Percentiles rank a stretch among this genome's conserved stretches.
phyloP scores from a whole-genome alignment of 345 rosid species.

The Populus deltoides region DNA sequence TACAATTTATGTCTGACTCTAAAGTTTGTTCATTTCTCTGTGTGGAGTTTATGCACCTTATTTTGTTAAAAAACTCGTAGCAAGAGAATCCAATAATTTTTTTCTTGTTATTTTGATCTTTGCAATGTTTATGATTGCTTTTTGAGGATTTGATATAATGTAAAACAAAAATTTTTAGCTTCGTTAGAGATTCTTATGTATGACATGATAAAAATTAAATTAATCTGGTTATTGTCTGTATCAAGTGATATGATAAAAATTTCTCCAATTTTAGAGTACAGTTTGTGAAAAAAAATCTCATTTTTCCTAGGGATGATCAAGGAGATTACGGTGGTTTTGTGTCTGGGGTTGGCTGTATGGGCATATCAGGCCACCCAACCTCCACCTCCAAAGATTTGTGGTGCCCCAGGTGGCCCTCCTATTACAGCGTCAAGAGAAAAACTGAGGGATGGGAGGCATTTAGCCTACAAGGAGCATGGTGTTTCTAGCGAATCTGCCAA shows the following conservation, averaged over 20 bases:
- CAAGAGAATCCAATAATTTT: too few relatives aligned
- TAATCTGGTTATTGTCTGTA: not conserved
- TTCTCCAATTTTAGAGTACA: not conserved
- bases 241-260: not conserved
- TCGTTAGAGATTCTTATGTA: not conserved
- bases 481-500: constrained; percentile 17
- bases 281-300: not conserved
- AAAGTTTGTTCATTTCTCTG: too few relatives aligned
- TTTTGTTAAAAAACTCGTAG: too few relatives aligned
- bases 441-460: constrained; percentile 29
- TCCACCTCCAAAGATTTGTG: constrained; percentile 20
- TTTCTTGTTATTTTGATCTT: too few relatives aligned
- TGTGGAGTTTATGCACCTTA: too few relatives aligned
- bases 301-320: constrained; percentile 5
- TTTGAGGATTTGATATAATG: not conserved
- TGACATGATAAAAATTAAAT: too few relatives aligned
- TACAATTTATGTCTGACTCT: too few relatives aligned
- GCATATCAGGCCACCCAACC: constrained; percentile 13
- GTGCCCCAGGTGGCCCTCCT: constrained; percentile 16
- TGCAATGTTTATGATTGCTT: too few relatives aligned
- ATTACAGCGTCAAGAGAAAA: constrained; percentile 24
- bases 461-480: constrained; percentile 22
- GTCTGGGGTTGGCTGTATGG: constrained; percentile 23
- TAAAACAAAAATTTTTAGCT: not conserved
- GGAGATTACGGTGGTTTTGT: constrained; percentile 3